Conservation (phyloP, 805 yeast genomes). For the Kazachstania bromeliacearum region DNA sequence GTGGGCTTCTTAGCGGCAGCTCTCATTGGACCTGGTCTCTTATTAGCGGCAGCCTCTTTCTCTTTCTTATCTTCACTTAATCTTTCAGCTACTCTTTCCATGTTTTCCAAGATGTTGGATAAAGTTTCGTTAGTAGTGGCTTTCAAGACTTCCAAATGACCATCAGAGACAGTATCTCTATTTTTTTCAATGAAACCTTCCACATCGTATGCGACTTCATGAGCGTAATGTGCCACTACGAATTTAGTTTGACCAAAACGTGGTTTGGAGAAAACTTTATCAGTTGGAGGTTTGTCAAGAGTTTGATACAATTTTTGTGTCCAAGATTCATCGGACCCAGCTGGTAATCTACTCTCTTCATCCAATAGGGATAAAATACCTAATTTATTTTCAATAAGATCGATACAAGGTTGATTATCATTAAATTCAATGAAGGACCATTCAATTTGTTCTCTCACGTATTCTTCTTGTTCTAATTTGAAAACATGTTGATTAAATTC, state of each 20-base stretch:
- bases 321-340: slow-evolving; percentile 91
- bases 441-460: slow-evolving; percentile 81
- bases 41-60: slow-evolving; percentile 27
- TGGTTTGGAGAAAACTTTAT: slow-evolving; percentile 79
- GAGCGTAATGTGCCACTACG: slow-evolving; percentile 86
- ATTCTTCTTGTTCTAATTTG: slow-evolving; percentile 94
- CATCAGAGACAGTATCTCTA: slow-evolving; percentile 95
- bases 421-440: slow-evolving; percentile 95
- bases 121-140: slow-evolving; percentile 60
- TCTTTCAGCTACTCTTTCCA: slow-evolving; percentile 46
- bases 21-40: slow-evolving; percentile 35
- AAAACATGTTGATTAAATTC: slow-evolving; percentile 96
- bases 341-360: slow-evolving; percentile 90
- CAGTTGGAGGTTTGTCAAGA: slow-evolving; percentile 67
- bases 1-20: slow-evolving; percentile 73
- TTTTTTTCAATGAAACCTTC: slow-evolving; percentile 96
- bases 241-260: slow-evolving; percentile 89
- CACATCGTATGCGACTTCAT: slow-evolving; percentile 83
- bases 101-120: slow-evolving; percentile 50
- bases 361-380: slow-evolving; percentile 85
- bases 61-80: slow-evolving; percentile 32
- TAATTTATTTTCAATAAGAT: slow-evolving; percentile 76
- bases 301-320: slow-evolving; percentile 80
- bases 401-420: slow-evolving; percentile 95
- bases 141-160: slow-evolving; percentile 77